phyloP scores from a whole-genome alignment of 129 eudicot species.

The Flaveria robusta region DNA sequence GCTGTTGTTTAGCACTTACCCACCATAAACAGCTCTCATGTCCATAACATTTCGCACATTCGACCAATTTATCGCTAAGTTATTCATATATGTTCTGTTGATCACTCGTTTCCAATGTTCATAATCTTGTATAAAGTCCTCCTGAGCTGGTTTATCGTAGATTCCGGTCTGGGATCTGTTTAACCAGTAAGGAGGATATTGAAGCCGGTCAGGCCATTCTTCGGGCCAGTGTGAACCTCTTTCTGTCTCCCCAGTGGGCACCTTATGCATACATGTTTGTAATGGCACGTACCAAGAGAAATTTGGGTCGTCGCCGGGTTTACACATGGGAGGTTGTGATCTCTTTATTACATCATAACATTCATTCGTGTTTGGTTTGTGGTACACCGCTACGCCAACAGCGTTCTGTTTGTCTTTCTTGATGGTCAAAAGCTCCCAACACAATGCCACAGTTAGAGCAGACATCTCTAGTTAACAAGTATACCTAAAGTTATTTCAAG shows the following conservation, averaged over 20 bases:
- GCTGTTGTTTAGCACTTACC: constrained; percentile 39
- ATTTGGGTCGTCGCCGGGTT: constrained; percentile 65
- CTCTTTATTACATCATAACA: constrained; percentile 65
- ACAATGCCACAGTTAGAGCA: constrained; percentile 65
- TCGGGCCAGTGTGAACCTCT: constrained; percentile 84
- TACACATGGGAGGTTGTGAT: constrained; percentile 63
- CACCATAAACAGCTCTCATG: constrained; percentile 93
- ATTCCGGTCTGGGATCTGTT: constrained; percentile 57
- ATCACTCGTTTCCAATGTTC: constrained; percentile 69
- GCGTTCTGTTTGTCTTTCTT: constrained; percentile 62
- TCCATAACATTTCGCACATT: constrained; percentile 83
- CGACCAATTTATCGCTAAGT: constrained; percentile 73
- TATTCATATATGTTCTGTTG: constrained; percentile 45
- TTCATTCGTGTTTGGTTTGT: constrained; percentile 64
- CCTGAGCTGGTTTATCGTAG: constrained; percentile 65
- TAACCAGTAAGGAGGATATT: constrained; percentile 65
- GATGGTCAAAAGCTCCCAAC: constrained; percentile 85
- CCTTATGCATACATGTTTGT: constrained; percentile 67
- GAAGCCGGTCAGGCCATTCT: constrained; percentile 67
- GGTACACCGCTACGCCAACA: constrained; percentile 72
- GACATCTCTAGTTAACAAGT: constrained; percentile 58
- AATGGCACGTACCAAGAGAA: constrained; percentile 84
- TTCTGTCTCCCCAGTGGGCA: constrained; percentile 49
- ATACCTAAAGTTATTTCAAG: constrained; percentile 11
- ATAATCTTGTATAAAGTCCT: constrained; percentile 58